Conservation (phyloP, 2,329 filamentous ascomycete species). For the Helotiales sp. region DNA sequence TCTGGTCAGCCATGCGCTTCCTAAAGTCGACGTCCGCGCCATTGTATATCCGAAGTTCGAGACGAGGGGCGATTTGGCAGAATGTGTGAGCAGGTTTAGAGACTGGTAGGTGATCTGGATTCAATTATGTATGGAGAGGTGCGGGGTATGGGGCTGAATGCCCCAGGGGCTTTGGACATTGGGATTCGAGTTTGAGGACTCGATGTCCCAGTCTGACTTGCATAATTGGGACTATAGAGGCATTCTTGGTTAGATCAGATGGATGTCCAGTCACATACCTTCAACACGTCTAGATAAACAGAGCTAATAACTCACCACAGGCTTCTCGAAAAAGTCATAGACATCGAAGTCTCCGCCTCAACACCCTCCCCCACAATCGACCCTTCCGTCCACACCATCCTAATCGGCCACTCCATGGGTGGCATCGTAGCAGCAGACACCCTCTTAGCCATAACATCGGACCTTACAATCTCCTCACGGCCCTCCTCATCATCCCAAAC, state of each 20-base stretch:
- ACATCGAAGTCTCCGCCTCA: constrained; percentile 82
- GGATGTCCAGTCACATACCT: background rate
- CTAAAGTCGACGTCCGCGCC: constrained; percentile 68
- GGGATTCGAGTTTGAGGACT: background rate
- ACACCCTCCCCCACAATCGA: constrained; percentile 86
- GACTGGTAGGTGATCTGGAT: constrained; percentile 61
- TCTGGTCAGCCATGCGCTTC: constrained; percentile 67
- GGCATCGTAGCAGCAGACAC: constrained; percentile 95
- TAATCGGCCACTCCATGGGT: constrained; percentile 89
- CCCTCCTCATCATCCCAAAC: constrained; percentile 14
- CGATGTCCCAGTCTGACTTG: background rate
- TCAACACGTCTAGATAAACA: background rate
- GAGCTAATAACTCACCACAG: constrained; percentile 48
- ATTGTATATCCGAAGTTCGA: constrained; percentile 82
- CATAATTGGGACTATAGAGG: background rate
- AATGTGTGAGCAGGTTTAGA: constrained; percentile 74
- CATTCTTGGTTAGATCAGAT: background rate
- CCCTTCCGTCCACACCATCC: constrained; percentile 79
- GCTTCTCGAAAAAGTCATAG: constrained; percentile 91
- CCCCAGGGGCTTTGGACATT: too few species aligned
- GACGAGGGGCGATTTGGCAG: constrained; percentile 75
- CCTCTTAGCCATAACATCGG: constrained; percentile 66
- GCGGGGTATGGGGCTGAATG: background rate
- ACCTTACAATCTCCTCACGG: constrained; percentile 34
- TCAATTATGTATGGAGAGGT: background rate